Evolutionary conservation across 129 eudicot species (phyloP), one percentile per base, ranked within the genome.

Genomic region (Tagetes patula): DNA sequence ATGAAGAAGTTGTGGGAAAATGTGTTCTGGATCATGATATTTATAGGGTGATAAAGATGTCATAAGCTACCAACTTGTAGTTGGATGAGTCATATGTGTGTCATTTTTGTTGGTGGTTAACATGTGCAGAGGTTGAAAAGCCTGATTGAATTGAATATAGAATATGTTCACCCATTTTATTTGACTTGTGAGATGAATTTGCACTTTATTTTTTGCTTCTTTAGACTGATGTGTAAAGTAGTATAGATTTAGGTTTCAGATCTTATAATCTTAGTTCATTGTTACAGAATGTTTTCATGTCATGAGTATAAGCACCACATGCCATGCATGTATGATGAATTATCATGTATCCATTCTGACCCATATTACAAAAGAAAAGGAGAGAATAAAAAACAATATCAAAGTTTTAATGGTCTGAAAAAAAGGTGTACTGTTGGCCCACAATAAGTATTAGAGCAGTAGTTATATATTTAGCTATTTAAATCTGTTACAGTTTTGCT

Each of bases 51-150:
- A 72, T 31, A 52, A 66, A 46, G 64, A 6, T 59, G 60, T 6
- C 9, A 39, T 30, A 49, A 38, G 10, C 14, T 52, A 61, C 40
- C 66, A 14, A 8, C 34, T 65, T 58, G 49, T 69, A 42, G 76
- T 50, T 79, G 79, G 75, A 67, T 79, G 82, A 83, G 76, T 83
- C 84, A 75, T 83, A 38, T 45, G 12, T 41, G 30, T 37, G 55
- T 79, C 81, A 75, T 65, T 10, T 39, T 43, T 34, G 32, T 63
- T 37, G 34, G 69, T 64, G 12, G 32, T 63, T 63, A 37, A 2
- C 46, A 63, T 63, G 68, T 63, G 68, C 27, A 39, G 46, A 11
- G 33, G 8, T 37, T 5, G 47, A n/a, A 63, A 63, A 38, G 68
- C 4, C 3, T 38, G 11, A 36, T 10, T 63, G 48, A 38, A 38